A percentile compares a stretch with the other conserved stretches of the same genome.
Evolutionary conservation across 2,329 filamentous ascomycete species (phyloP).

Genomic region (Tolypocladium album): DNA sequence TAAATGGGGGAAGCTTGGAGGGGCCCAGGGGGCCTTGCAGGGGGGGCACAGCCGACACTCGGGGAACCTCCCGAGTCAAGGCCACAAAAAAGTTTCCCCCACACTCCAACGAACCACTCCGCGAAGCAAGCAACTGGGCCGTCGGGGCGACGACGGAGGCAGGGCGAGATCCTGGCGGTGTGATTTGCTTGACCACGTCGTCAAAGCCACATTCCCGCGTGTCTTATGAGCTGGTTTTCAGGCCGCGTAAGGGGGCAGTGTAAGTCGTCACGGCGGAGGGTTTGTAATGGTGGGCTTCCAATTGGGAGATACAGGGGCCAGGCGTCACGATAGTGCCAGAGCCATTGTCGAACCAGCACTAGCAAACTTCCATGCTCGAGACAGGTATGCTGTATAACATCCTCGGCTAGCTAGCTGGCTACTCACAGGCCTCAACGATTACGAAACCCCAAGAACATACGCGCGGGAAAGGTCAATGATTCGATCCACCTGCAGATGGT

Average conservation of each 20-base stretch:
- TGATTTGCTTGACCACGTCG: neutral
- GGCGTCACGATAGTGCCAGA: neutral
- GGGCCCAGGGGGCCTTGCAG: neutral
- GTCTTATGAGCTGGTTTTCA: neutral
- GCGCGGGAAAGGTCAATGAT: neutral
- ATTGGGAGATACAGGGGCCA: neutral
- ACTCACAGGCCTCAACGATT: neutral
- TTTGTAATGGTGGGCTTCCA: conserved; percentile 1
- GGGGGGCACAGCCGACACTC: neutral
- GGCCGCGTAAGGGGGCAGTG: neutral
- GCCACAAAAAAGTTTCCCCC: neutral
- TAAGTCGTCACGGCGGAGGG: neutral
- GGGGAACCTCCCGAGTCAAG: neutral
- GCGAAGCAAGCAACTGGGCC: neutral
- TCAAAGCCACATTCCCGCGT: neutral
- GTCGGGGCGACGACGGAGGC: neutral
- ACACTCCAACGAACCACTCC: neutral
- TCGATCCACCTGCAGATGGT: neutral
- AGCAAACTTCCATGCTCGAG: neutral
- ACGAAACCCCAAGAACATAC: too few species aligned
- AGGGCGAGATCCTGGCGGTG: neutral
- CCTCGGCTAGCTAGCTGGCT: neutral
- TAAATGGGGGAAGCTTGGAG: neutral
- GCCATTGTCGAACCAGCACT: neutral
- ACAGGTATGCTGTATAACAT: too few species aligned